Evolutionary conservation across 768 basidiomycete species (phyloP).

Genomic region (Mycena polygramma): DNA sequence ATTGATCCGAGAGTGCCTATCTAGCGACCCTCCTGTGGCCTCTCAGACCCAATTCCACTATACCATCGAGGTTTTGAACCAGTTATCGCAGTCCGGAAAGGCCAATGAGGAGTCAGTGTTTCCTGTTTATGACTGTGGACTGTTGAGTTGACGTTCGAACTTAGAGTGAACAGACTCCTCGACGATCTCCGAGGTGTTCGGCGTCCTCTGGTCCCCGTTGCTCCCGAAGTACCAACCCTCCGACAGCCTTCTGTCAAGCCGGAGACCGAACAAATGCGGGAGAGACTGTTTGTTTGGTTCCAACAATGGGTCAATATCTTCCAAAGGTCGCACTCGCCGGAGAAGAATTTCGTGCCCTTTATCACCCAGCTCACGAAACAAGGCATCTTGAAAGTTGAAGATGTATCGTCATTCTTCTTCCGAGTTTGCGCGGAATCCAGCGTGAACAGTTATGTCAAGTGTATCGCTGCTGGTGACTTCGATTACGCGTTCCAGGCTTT

Average conservation of each 20-base stretch:
- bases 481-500: conserved; percentile 90
- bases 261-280: conserved; percentile 80
- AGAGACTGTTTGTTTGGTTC: conserved; percentile 84
- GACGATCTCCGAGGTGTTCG: conserved; percentile 85
- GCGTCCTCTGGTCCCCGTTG: conserved; percentile 58
- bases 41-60: conserved; percentile 84
- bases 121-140: conserved; percentile 1
- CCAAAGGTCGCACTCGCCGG: conserved; percentile 89
- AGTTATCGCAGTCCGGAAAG: conserved; percentile 80
- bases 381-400: conserved; percentile 95
- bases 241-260: conserved; percentile 70
- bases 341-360: conserved; percentile 96
- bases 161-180: conserved; percentile 77
- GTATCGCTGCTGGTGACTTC: conserved; percentile 77
- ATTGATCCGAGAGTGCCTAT: conserved; percentile 88
- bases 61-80: conserved; percentile 84
- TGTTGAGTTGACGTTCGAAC: conserved; percentile 20
- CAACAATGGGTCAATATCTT: conserved; percentile 97
- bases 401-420: conserved; percentile 98
- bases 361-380: conserved; percentile 98
- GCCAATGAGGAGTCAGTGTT: conserved; percentile 85
- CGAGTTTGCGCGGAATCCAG: conserved; percentile 96
- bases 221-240: conserved; percentile 51
- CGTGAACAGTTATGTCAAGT: conserved; percentile 88
- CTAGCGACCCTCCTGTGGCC: conserved; percentile 84